phyloP scores from a whole-genome alignment of 2,329 filamentous ascomycete genomes.

The Trichoderma citrinoviride region DNA sequence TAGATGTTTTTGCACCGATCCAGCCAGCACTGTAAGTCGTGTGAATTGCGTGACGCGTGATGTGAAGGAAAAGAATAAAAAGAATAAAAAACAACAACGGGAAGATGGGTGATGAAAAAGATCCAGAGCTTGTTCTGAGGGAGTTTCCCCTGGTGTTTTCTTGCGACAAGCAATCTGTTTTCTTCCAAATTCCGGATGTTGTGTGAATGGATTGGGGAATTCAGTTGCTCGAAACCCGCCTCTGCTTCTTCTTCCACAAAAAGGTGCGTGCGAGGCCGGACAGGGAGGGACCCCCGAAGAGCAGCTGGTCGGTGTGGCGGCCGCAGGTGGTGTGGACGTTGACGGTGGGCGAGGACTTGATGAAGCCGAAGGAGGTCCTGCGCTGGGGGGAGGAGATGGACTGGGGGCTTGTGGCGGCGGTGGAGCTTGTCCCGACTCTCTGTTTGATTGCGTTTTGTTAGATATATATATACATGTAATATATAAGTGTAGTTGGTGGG shows the following conservation, averaged over 20 bases:
- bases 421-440: conserved; percentile 20
- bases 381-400: conserved; percentile 23
- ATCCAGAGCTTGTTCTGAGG: neutral
- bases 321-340: conserved; percentile 56
- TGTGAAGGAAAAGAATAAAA: neutral
- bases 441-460: neutral
- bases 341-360: conserved; percentile 42
- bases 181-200: neutral
- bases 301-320: conserved; percentile 52
- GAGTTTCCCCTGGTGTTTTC: too few relatives aligned
- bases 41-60: neutral
- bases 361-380: conserved; percentile 34
- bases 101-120: neutral
- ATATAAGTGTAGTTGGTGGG: too few relatives aligned
- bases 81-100: neutral
- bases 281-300: conserved; percentile 50
- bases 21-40: conserved; percentile 21
- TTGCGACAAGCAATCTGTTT: too few relatives aligned
- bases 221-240: neutral
- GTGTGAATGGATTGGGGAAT: neutral
- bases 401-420: conserved; percentile 1
- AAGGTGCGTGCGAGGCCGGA: conserved; percentile 40
- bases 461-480: too few relatives aligned
- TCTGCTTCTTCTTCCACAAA: conserved; percentile 11
- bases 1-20: conserved; percentile 16